A percentile compares a stretch with the other conserved stretches of the same genome.
Conservation (phyloP, 352 stramenopile genomes). For the Phytopythium sindhum region DNA sequence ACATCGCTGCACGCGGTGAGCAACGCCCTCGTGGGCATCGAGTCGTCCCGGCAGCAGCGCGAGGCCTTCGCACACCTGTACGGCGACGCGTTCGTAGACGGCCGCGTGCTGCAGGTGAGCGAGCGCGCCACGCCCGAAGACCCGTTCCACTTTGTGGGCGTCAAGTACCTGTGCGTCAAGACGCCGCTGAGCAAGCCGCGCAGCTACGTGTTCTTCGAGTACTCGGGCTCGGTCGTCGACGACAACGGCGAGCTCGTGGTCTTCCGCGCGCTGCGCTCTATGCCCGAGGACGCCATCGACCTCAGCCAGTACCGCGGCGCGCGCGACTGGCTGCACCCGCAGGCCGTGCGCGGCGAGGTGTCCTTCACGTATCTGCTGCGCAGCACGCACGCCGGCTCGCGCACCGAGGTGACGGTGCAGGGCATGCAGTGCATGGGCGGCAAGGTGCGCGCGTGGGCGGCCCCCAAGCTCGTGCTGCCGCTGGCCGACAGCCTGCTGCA, state of each 20-base stretch:
- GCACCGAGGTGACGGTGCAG: slow-evolving; percentile 24
- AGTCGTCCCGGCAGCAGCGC: slow-evolving; percentile 34
- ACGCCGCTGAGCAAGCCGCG: slow-evolving; percentile 24
- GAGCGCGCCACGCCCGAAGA: slow-evolving; percentile 24
- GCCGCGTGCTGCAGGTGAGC: slow-evolving; percentile 34
- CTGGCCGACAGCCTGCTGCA: slow-evolving; percentile 22
- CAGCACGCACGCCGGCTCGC: slow-evolving; percentile 14
- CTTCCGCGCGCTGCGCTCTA: slow-evolving; percentile 24
- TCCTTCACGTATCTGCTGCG: slow-evolving; percentile 26
- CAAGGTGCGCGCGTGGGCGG: slow-evolving; percentile 21
- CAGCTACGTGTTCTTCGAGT: slow-evolving; percentile 43
- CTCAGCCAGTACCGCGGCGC: slow-evolving; percentile 12
- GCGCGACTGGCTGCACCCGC: neutral
- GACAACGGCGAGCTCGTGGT: slow-evolving; percentile 27
- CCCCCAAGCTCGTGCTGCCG: slow-evolving; percentile 27
- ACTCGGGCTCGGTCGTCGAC: slow-evolving; percentile 28
- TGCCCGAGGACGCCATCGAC: slow-evolving; percentile 34
- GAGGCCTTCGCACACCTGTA: slow-evolving; percentile 39
- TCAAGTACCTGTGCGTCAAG: slow-evolving; percentile 42
- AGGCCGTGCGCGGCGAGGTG: slow-evolving; percentile 25
- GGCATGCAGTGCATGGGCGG: slow-evolving; percentile 23
- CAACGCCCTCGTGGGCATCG: slow-evolving; percentile 22
- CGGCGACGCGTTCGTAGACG: slow-evolving; percentile 43
- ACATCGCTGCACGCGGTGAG: slow-evolving; percentile 36
- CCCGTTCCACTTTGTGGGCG: slow-evolving; percentile 41